phyloP scores from a whole-genome alignment of 768 basidiomycete genomes.

The Pisolithus albus region DNA sequence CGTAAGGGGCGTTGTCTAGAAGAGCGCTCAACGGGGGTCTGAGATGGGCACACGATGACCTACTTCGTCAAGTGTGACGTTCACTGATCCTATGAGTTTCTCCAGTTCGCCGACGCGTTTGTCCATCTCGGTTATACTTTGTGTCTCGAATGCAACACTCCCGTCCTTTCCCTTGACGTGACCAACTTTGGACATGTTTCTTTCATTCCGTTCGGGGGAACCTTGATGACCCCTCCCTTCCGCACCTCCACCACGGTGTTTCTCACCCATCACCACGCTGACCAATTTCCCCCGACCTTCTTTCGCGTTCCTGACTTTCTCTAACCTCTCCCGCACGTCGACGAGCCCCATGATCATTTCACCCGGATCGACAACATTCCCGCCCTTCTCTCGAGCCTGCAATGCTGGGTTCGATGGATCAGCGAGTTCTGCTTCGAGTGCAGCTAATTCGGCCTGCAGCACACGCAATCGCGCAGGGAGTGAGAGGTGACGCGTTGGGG shows the following conservation, averaged over 20 bases:
- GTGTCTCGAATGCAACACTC: slow-evolving; percentile 33
- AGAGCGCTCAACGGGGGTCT: neutral
- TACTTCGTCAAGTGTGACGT: slow-evolving; percentile 77
- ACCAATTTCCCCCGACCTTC: slow-evolving; percentile 64
- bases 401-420: slow-evolving; percentile 72
- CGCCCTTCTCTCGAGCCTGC: slow-evolving; percentile 44
- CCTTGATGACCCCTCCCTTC: slow-evolving; percentile 9
- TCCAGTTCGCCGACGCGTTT: slow-evolving; percentile 80
- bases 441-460: slow-evolving; percentile 70
- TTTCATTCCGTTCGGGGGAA: slow-evolving; percentile 1
- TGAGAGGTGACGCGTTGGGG: slow-evolving; percentile 30
- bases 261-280: slow-evolving; percentile 42
- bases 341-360: slow-evolving; percentile 73
- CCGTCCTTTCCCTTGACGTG: slow-evolving; percentile 6
- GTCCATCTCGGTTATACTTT: slow-evolving; percentile 69
- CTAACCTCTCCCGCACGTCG: slow-evolving; percentile 62
- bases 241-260: slow-evolving; percentile 8
- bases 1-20: slow-evolving; percentile 63
- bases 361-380: slow-evolving; percentile 58
- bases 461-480: slow-evolving; percentile 54
- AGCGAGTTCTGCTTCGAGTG: slow-evolving; percentile 77
- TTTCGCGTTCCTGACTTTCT: slow-evolving; percentile 56
- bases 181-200: slow-evolving; percentile 3
- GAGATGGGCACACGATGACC: slow-evolving; percentile 9
- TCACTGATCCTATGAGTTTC: slow-evolving; percentile 74